Evolutionary conservation across 306 rosid genomes (phyloP).

Genomic region (Cicer cuneatum): DNA sequence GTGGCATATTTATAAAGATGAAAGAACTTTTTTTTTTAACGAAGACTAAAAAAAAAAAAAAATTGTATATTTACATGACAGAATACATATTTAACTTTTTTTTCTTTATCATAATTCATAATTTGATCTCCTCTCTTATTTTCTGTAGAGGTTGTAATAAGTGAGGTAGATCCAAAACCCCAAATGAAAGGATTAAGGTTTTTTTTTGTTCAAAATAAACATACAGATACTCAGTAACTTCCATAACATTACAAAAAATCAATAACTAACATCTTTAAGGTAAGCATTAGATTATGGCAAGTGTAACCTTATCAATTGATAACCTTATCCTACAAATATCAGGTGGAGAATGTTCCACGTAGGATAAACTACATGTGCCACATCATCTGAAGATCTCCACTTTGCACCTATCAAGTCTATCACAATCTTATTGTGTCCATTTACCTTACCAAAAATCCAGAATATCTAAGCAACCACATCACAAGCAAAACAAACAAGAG

Average conservation of each 20-base stretch:
- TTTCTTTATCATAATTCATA: no score
- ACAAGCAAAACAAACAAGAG: conserved; percentile 27
- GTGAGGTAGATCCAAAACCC: no score
- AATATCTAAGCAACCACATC: conserved; percentile 1
- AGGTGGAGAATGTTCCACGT: conserved; percentile 37
- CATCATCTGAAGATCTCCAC: conserved; percentile 40
- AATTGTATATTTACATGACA: no score
- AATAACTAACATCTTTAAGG: conserved; percentile 1
- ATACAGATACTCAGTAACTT: background rate
- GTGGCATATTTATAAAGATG: no score
- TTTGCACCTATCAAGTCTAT: conserved; percentile 8
- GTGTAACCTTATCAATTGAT: conserved; percentile 9
- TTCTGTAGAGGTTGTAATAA: no score
- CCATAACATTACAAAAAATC: background rate
- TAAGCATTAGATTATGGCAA: conserved; percentile 8
- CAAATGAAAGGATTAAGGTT: no score
- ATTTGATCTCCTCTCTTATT: no score
- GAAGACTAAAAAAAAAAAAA: no score
- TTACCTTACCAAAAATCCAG: conserved; percentile 12
- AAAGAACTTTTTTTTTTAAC: no score
- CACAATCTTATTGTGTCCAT: background rate
- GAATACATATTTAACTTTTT: no score
- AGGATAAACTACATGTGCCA: conserved; percentile 43
- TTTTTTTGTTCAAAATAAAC: no score
- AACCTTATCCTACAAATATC: conserved; percentile 40